phyloP scores from a whole-genome alignment of 192 early-diverging fungal genomes.

The Bifiguratus adelaidae region DNA sequence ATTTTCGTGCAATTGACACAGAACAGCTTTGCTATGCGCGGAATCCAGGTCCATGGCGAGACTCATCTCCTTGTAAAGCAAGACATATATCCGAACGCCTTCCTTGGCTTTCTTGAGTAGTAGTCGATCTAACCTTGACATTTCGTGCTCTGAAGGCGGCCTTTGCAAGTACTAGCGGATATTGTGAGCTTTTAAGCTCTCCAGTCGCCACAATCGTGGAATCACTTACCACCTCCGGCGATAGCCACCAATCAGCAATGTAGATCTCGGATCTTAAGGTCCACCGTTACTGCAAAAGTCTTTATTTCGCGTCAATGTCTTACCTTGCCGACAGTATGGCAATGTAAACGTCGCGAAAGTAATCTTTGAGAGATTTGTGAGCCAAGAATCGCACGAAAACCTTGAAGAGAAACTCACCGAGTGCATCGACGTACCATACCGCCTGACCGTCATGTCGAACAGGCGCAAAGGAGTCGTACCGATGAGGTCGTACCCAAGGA shows the following conservation, averaged over 20 bases:
- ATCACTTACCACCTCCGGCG: conserved; percentile 51
- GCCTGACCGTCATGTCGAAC: conserved; percentile 46
- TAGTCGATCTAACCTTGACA: conserved; percentile 67
- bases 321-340: conserved; percentile 53
- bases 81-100: conserved; percentile 71
- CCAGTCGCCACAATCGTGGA: neutral
- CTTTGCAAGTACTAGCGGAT: conserved; percentile 48
- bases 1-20: conserved; percentile 62
- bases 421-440: conserved; percentile 63
- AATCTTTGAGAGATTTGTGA: conserved; percentile 46
- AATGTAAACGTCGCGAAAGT: conserved; percentile 59
- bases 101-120: conserved; percentile 68
- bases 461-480: conserved; percentile 67
- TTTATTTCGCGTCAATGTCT: no score
- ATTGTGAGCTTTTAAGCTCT: neutral
- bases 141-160: conserved; percentile 58
- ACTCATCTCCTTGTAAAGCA: conserved; percentile 76
- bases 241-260: conserved; percentile 77
- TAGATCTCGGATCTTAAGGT: conserved; percentile 55
- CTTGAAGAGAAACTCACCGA: no score
- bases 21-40: conserved; percentile 55
- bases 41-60: conserved; percentile 61
- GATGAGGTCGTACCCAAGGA: conserved; percentile 52
- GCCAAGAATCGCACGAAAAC: no score
- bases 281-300: no score